A percentile compares a stretch with the other conserved stretches of the same genome.
These are phyloP conservation scores for Mollisia scopiformis DNA, from an alignment of 2,329 filamentous ascomycete genomes.

Conservation along the genomic window DNA sequence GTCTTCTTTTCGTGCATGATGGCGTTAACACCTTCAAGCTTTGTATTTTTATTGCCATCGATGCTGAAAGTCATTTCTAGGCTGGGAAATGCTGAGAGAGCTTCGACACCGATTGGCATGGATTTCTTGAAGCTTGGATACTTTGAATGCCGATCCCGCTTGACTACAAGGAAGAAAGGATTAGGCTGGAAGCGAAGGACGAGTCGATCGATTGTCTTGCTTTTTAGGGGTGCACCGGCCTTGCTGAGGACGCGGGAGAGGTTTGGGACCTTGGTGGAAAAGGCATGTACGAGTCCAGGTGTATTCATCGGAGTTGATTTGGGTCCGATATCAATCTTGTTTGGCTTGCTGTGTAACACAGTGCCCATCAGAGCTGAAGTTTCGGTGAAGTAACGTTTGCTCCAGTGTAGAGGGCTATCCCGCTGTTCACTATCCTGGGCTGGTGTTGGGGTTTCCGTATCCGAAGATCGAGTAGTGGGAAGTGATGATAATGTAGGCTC, in stretches of 20 bases:
- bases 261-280: conserved; percentile 27
- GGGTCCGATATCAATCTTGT: neutral
- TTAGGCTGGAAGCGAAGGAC: conserved; percentile 34
- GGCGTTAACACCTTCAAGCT: conserved; percentile 27
- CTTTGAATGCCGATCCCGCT: neutral
- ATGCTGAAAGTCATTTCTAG: conserved; percentile 35
- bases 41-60: conserved; percentile 16
- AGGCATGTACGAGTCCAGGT: neutral
- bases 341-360: conserved; percentile 23
- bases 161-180: conserved; percentile 23
- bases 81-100: conserved; percentile 31
- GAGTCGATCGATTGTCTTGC: conserved; percentile 10
- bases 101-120: conserved; percentile 20
- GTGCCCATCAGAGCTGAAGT: conserved; percentile 31
- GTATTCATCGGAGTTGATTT: neutral
- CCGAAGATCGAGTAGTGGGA: neutral
- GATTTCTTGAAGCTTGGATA: conserved; percentile 2
- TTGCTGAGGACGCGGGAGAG: conserved; percentile 23
- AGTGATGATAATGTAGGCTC: neutral
- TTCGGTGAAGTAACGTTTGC: conserved; percentile 16
- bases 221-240: neutral
- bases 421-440: neutral
- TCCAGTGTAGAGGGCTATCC: conserved; percentile 12
- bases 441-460: neutral
- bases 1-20: conserved; percentile 23